Conservation (phyloP, 2,329 filamentous ascomycete genomes). For the Colletotrichum orchidophilum region DNA sequence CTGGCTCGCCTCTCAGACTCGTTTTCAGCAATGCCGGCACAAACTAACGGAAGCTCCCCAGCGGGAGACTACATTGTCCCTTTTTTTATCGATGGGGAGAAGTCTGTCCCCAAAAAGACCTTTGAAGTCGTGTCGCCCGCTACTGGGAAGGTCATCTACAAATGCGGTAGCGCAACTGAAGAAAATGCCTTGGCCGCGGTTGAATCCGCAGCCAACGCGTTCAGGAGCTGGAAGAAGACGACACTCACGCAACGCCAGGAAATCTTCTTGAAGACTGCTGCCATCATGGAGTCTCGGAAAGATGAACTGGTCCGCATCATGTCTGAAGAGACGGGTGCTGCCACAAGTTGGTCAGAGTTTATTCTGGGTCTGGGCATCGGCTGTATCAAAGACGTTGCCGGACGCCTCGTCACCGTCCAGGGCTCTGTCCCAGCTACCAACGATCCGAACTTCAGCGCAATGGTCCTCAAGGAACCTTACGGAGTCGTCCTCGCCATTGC, state of each 20-base stretch:
- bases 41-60: slow-evolving; percentile 5
- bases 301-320: slow-evolving; percentile 66
- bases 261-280: slow-evolving; percentile 70
- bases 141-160: slow-evolving; percentile 61
- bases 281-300: slow-evolving; percentile 62
- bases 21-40: slow-evolving; percentile 13
- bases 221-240: slow-evolving; percentile 69
- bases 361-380: slow-evolving; percentile 45
- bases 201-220: slow-evolving; percentile 64
- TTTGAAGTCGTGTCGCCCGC: slow-evolving; percentile 67
- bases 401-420: slow-evolving; percentile 44
- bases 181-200: slow-evolving; percentile 60
- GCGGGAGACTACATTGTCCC: slow-evolving; percentile 42
- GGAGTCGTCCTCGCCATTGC: slow-evolving; percentile 83
- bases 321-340: slow-evolving; percentile 48
- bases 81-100: slow-evolving; percentile 55
- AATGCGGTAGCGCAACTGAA: slow-evolving; percentile 64
- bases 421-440: slow-evolving; percentile 44
- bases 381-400: slow-evolving; percentile 49
- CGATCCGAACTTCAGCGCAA: slow-evolving; percentile 60
- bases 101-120: slow-evolving; percentile 55
- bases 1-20: not conserved
- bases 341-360: slow-evolving; percentile 41
- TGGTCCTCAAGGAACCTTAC: slow-evolving; percentile 76
- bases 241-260: slow-evolving; percentile 66